Evolutionary conservation across 257 asterid species (phyloP), one percentile per base, ranked within the genome.

Genomic region (Misopates orontium): DNA sequence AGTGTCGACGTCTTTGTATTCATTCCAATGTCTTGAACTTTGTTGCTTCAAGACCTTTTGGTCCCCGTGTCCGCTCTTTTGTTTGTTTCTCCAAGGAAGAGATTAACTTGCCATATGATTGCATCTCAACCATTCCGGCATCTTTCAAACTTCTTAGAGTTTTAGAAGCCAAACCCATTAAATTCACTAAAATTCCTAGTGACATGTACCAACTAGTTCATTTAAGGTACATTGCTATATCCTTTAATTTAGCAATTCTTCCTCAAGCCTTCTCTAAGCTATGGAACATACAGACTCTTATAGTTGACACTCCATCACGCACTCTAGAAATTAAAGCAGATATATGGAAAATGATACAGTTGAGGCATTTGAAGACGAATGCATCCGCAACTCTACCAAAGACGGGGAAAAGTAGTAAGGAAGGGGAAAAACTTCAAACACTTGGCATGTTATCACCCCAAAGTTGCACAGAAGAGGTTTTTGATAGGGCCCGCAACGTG

Each of bases 241-340:
- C 90, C 9, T 56, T 68, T 60, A 68, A 68, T 22, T 51, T 62
- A 14, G 13, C 62, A 0, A 22, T 59, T 64, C 78, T 86, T 50
- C 90, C 87, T 0, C 0, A 22, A 3, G 31, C 73, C 16, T 70
- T 86, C 56, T 70, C 81, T 16, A 73, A 72, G 13, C 83, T 86
- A 11, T 75, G 84, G 87, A 83, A 75, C 62, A 8, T 86, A 0
- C 83, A 86, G 12, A 83, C 94, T 7, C 72, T 86, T 16, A 13
- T 83, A 22, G 69, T 83, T 14, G 74, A 78, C n/a, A 85, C 93
- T 0, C 25, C 71, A 16, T 47, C 58, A 7, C 73, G 75, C 24
- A 64, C 66, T 5, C 78, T 85, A 4, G 80, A 71, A 0, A 60
- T 83, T 19, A 77, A 71, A 42, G 82, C 81, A 0, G 77, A 83